Percentiles rank a stretch among this genome's conserved stretches.
phyloP scores from a whole-genome alignment of 1,284 basidiomycete species.

The Schizopora paradoxa region DNA sequence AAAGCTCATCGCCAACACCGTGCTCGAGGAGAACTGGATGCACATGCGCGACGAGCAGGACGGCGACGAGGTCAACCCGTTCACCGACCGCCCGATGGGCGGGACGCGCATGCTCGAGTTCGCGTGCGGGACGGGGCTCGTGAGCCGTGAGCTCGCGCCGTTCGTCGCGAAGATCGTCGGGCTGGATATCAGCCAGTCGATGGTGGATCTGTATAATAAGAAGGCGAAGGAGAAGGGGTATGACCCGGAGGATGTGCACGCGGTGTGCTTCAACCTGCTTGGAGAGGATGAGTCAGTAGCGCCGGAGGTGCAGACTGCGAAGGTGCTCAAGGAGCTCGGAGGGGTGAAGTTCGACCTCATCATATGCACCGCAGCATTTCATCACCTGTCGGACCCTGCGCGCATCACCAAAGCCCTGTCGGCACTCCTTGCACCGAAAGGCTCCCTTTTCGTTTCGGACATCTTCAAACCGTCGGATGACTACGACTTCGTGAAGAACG shows the following conservation, averaged over 20 bases:
- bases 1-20: slow-evolving; percentile 34
- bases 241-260: slow-evolving; percentile 50
- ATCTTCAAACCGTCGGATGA: too few relatives aligned
- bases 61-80: too few relatives aligned
- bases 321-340: slow-evolving; percentile 44
- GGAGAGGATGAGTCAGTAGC: too few relatives aligned
- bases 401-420: too few relatives aligned
- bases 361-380: too few relatives aligned
- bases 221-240: slow-evolving; percentile 52
- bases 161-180: slow-evolving; percentile 55
- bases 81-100: too few relatives aligned
- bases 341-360: slow-evolving; percentile 56
- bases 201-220: slow-evolving; percentile 58
- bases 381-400: too few relatives aligned
- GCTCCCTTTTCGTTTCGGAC: too few relatives aligned
- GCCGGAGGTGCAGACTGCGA: too few relatives aligned
- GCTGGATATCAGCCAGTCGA: slow-evolving; percentile 60
- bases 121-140: slow-evolving; percentile 59
- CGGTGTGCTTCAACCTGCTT: slow-evolving; percentile 43
- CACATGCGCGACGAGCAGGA: too few relatives aligned
- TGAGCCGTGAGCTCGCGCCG: slow-evolving; percentile 50
- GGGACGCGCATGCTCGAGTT: slow-evolving; percentile 64
- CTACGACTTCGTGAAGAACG: too few relatives aligned
- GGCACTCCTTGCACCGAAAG: too few relatives aligned
- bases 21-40: slow-evolving; percentile 46